phyloP scores from a whole-genome alignment of 352 stramenopile genomes.

The Globisporangium heterothallicum region DNA sequence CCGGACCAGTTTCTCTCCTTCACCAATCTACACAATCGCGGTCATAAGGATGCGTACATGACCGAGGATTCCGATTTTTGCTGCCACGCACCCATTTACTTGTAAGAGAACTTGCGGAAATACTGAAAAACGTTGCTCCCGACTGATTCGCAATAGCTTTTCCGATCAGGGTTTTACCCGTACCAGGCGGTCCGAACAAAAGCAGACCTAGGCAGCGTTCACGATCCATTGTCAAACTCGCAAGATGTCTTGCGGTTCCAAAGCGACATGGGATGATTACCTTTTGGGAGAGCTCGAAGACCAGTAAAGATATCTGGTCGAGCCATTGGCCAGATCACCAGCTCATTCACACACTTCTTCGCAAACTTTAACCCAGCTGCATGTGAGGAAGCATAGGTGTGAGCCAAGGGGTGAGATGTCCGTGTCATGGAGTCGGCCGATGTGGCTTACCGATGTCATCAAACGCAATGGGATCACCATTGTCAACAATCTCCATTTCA shows the following conservation, averaged over 20 bases:
- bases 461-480: conserved; percentile 91
- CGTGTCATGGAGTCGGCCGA: neutral
- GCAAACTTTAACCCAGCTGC: conserved; percentile 93
- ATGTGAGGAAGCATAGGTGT: neutral
- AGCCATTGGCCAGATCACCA: conserved; percentile 98
- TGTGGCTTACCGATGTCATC: conserved; percentile 91
- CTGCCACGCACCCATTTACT: conserved; percentile 93
- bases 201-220: conserved; percentile 77
- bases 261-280: conserved; percentile 15
- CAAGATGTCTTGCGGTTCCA: neutral
- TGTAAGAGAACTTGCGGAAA: conserved; percentile 97
- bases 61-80: neutral
- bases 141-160: conserved; percentile 98
- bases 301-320: conserved; percentile 97
- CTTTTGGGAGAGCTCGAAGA: conserved; percentile 89
- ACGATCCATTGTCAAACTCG: neutral
- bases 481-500: conserved; percentile 96
- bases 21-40: conserved; percentile 85
- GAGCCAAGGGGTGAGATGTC: neutral
- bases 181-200: conserved; percentile 93
- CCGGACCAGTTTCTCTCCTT: conserved; percentile 97
- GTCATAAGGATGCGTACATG: neutral
- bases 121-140: conserved; percentile 98
- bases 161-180: conserved; percentile 97
- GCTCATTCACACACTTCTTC: conserved; percentile 97